Base-by-base conservation (phyloP, 1,284 basidiomycete species). In the Lentinus polychrous region DNA sequence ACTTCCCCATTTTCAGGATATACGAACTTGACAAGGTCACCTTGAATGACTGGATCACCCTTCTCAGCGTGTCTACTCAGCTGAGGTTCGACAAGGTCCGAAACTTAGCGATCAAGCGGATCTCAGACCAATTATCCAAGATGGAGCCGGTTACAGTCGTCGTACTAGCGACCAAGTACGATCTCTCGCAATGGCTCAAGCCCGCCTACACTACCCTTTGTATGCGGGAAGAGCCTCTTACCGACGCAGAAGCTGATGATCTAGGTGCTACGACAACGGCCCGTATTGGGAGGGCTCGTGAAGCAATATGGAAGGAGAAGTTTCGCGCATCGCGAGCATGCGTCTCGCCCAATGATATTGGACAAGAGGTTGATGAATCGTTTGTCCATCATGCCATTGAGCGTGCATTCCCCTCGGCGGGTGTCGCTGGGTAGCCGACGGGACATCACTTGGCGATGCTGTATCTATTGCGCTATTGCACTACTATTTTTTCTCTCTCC, bases 131-230 rank as follows among this genome's bases (percentile, higher is more conserved):
- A 42, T 50, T 59, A 20, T 37, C 52, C 12, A 33, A 52, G 2
- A 51, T 70, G 7, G 58, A 64, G 27, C 61, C 70, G 2, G 54
- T 70, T 43, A 63, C 68, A 24, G 61, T 60, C 17, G 59, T 74
- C 20, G 56, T 60, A 8, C 63, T 74, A 32, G 70, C 70, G n/a
- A 59, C 56, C 35, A 64, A 65, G 45, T 64, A 67, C 54, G 59
- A 66, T 39, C 55, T 75, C 20, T 57, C 57, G 11, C 46, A 57
- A 2, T 74, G 73, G 73, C 62, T 70, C 10, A 56, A 56, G 1
- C 61, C 65, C 0, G 69, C 72, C 3, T 72, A 71, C 55, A 59
- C 61, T 1, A 63, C 63, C 15, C 53, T 73, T 12, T 69, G 69
- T 49, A 55, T 62, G 46, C 61, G 73, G 4, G 50, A 51, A 0